Evolutionary conservation across 257 asterid genomes (phyloP), one percentile per base, ranked within the genome.

Genomic region (Salvia miltiorrhiza): DNA sequence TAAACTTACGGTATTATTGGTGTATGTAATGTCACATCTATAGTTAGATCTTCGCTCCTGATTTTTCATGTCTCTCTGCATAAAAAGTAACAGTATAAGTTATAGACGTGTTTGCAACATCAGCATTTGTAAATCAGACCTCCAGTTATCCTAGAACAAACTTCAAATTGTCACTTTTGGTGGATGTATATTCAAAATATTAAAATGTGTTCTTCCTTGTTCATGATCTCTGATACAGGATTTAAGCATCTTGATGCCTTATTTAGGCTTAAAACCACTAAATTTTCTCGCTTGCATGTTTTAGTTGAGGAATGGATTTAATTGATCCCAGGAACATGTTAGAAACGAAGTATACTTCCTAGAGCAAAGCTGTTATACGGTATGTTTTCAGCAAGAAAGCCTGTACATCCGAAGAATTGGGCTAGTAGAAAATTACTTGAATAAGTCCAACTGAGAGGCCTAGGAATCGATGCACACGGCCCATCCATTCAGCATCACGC

Each of bases 401-500:
- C 35, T n/a, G 33, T 11, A 32, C 52, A 60, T 45, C 39, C 40
- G 69, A 65, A 26, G 63, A 17, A 69, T 14, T 63, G 56, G 61
- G 61, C 23, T 21, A 50, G 56, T 5, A 57, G 64, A 74, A 44
- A 70, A 47, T 80, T 90, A 93, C 97, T 79, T 91, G 99, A 81
- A 94, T 86, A 83, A 94, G 97, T 56, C 99, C 99, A 68, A 94
- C 97, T 13, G 99, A 94, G 77, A 94, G 97, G 54, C 99, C 97
- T 57, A 94, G 78, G 79, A 87, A 94, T 13, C 96, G 95, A 88
- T 94, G 97, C 77, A 94, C 96, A 64, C 93, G 97, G 44, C 99
- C 99, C 99, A 94, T 94, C 99, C 97, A 94, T 77, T 94, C 99
- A 67, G 97, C 99, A 89, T 94, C 99, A 58, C 99, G 90, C 76